These are phyloP conservation scores for Nematocida displodere DNA, from an alignment of 371 early-diverging fungal genomes.

Conservation along the genomic window DNA sequence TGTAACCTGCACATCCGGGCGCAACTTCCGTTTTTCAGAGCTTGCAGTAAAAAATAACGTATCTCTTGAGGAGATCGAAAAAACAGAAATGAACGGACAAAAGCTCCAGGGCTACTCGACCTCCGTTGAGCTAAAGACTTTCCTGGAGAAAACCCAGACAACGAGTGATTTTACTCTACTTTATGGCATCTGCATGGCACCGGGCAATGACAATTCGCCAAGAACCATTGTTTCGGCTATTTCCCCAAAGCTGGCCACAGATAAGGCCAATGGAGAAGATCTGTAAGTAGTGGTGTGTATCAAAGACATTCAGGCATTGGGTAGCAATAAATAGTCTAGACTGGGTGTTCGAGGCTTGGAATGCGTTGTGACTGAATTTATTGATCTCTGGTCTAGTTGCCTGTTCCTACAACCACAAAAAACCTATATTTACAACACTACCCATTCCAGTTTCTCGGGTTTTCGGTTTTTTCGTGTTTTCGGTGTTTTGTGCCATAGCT, in stretches of 20 bases:
- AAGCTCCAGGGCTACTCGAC: constrained; percentile 92
- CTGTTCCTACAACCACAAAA: too few relatives aligned
- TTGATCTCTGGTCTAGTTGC: too few relatives aligned
- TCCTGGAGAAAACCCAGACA: constrained; percentile 66
- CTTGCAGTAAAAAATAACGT: constrained; percentile 48
- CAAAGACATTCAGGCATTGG: too few relatives aligned
- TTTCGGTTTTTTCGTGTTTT: too few relatives aligned
- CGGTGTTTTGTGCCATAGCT: too few relatives aligned
- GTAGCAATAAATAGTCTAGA: too few relatives aligned
- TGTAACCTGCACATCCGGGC: constrained; percentile 86
- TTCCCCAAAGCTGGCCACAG: background rate
- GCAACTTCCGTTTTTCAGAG: constrained; percentile 77
- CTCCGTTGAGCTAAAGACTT: constrained; percentile 75
- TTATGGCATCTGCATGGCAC: constrained; percentile 24
- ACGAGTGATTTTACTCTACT: constrained; percentile 56
- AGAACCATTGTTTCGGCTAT: background rate
- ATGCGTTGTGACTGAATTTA: too few relatives aligned
- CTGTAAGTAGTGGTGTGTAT: too few relatives aligned
- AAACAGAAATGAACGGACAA: constrained; percentile 79
- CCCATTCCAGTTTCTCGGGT: too few relatives aligned
- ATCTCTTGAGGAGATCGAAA: constrained; percentile 79
- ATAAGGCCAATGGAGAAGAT: too few relatives aligned
- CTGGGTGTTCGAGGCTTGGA: too few relatives aligned
- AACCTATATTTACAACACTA: too few relatives aligned
- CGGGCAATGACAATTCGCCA: background rate